phyloP scores from a whole-genome alignment of 768 basidiomycete genomes.

The Tubosaeta sp. region DNA sequence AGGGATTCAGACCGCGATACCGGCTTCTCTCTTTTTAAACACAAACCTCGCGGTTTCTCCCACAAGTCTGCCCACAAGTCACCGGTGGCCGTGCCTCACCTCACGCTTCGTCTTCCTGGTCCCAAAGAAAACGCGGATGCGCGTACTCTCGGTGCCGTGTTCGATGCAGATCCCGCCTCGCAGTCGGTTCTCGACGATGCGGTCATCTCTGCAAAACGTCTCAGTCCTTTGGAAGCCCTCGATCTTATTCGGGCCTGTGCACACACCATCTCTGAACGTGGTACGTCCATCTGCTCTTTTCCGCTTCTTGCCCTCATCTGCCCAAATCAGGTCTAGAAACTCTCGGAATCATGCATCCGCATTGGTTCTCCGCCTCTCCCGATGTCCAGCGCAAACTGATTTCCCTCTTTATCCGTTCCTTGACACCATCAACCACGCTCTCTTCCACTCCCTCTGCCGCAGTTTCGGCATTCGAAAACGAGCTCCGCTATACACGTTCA shows the following conservation, averaged over 20 bases:
- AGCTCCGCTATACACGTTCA: slow-evolving; percentile 59
- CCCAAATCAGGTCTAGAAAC: slow-evolving; percentile 62
- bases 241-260: slow-evolving; percentile 64
- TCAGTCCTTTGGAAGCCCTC: slow-evolving; percentile 62
- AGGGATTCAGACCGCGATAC: slow-evolving; percentile 42
- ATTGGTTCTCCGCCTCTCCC: slow-evolving; percentile 75
- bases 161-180: slow-evolving; percentile 55
- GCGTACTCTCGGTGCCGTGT: slow-evolving; percentile 50
- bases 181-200: slow-evolving; percentile 46
- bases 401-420: slow-evolving; percentile 64
- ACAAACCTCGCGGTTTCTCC: slow-evolving; percentile 39
- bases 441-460: slow-evolving; percentile 47
- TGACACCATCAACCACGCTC: slow-evolving; percentile 45
- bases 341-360: slow-evolving; percentile 80
- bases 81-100: slow-evolving; percentile 41
- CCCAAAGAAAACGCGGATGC: slow-evolving; percentile 45
- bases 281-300: slow-evolving; percentile 35
- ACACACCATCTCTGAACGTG: slow-evolving; percentile 59
- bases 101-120: slow-evolving; percentile 59
- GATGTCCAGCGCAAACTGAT: slow-evolving; percentile 65
- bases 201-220: slow-evolving; percentile 51
- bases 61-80: slow-evolving; percentile 35
- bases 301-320: slow-evolving; percentile 2
- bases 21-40: slow-evolving; percentile 47
- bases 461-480: slow-evolving; percentile 54